Percentiles rank a stretch among this genome's conserved stretches.
phyloP scores from a whole-genome alignment of 345 rosid genomes.

The Eucalyptus sp. region DNA sequence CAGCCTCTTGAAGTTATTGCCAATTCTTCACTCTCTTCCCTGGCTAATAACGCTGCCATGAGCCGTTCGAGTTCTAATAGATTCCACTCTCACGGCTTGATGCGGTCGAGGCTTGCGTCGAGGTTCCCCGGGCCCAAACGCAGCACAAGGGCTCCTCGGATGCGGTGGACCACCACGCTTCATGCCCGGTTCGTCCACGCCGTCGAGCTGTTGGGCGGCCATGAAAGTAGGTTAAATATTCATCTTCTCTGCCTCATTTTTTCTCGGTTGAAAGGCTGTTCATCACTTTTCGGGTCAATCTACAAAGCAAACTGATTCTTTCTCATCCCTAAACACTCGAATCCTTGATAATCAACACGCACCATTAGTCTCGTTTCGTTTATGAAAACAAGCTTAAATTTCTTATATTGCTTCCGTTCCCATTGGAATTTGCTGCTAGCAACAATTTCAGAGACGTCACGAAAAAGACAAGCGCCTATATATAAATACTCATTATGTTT shows the following conservation, averaged over 20 bases:
- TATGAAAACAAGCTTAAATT: background rate
- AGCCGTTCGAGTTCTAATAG: background rate
- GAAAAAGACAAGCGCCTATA: background rate
- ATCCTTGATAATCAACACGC: background rate
- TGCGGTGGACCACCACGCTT: slow-evolving; percentile 98
- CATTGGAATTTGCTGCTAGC: background rate
- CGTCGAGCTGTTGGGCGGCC: slow-evolving; percentile 97
- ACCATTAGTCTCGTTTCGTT: background rate
- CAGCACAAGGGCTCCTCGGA: slow-evolving; percentile 59
- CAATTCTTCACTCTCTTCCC: background rate
- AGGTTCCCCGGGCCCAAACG: slow-evolving; percentile 46
- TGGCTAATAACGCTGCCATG: slow-evolving; percentile 4
- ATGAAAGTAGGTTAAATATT: slow-evolving; percentile 56
- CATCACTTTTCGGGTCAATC: background rate
- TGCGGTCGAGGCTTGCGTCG: slow-evolving; percentile 59
- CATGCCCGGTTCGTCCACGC: slow-evolving; percentile 98
- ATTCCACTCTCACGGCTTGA: slow-evolving; percentile 21
- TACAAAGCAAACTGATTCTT: background rate
- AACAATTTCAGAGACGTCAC: background rate
- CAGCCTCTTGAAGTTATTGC: background rate
- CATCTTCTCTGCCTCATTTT: background rate
- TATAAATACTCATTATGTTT: background rate
- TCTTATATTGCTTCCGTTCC: background rate
- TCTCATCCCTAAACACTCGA: background rate
- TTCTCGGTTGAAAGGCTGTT: background rate